Base-by-base conservation (phyloP, 23 red algal species). In the Gracilaria domingensis region DNA sequence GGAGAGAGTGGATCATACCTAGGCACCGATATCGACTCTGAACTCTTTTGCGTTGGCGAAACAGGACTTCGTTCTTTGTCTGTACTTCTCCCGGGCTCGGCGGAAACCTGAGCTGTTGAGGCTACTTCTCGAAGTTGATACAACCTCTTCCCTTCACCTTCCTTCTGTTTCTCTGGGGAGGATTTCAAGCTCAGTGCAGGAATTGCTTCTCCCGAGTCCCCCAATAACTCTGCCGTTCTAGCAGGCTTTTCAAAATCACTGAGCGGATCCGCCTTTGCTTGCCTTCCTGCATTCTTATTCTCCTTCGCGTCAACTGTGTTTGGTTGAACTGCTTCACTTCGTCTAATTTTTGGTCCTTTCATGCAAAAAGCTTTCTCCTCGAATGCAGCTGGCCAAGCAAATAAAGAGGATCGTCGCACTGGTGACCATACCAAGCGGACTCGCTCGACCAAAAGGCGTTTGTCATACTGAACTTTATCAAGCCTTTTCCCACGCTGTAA, bases 371-470 rank as follows among this genome's bases (percentile, higher is more conserved):
- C 50, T 65, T 95, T 95, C 42, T 84, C 85, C 23, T 75, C 59
- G 35, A 95, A 86, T 39, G 93, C 93, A 42, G 84, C 55, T 23
- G 87, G 86, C 93, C 93, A 95, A n/a, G 86, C 81, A 83, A 81
- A 85, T 61, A 90, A 40, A 24, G 93, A 91, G 37, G 70, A 54
- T 59, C 93, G 40, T 70, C 93, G 72, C 42, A 81, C 83, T 8
- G 93, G 93, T 58, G 83, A 88, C 87, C 86, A 91, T 9, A 95
- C 62, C 69, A 95, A 70, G 4, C 88, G 86, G 6, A 96, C 84
- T 62, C 79, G 54, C 64, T 93, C 66, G 23, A 96, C 75, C 11
- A 66, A 37, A 21, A 96, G 74, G 25, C 58, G 74, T 47, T 91
- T 82, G 69, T 91, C 75, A 59, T 83, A 92, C 45, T 76, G 79